These are phyloP conservation scores for Globisporangium irregulare DNA, from an alignment of 352 stramenopile genomes.

Conservation along the genomic window DNA sequence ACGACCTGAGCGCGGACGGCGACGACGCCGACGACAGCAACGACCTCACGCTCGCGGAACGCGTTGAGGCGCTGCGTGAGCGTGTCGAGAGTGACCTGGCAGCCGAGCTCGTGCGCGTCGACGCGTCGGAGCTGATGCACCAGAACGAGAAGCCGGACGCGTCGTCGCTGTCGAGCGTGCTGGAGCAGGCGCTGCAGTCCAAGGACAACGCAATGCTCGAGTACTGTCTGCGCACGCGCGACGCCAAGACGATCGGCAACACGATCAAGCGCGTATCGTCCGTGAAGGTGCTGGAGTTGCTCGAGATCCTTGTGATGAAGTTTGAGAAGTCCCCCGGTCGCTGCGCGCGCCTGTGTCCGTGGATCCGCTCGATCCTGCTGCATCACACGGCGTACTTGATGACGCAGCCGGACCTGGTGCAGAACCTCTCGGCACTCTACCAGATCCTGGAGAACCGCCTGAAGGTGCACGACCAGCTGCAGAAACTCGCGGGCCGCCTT, in stretches of 20 bases:
- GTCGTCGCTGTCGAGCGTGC: slow-evolving; percentile 75
- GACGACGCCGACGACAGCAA: slow-evolving; percentile 32
- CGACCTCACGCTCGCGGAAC: slow-evolving; percentile 71
- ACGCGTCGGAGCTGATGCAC: slow-evolving; percentile 29
- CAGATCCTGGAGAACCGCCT: slow-evolving; percentile 81
- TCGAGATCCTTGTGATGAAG: slow-evolving; percentile 81
- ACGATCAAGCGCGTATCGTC: slow-evolving; percentile 76
- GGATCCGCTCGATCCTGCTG: slow-evolving; percentile 77
- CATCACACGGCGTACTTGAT: slow-evolving; percentile 86
- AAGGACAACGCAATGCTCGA: slow-evolving; percentile 87
- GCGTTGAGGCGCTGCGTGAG: slow-evolving; percentile 72
- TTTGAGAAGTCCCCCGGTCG: slow-evolving; percentile 79
- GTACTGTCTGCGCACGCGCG: slow-evolving; percentile 75
- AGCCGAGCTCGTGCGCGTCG: slow-evolving; percentile 50
- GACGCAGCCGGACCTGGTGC: slow-evolving; percentile 78
- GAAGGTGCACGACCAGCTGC: slow-evolving; percentile 77
- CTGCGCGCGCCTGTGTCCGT: slow-evolving; percentile 74
- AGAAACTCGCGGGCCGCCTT: slow-evolving; percentile 80
- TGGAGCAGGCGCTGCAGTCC: slow-evolving; percentile 82
- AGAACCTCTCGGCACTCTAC: slow-evolving; percentile 79
- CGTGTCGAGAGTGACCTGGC: slow-evolving; percentile 71
- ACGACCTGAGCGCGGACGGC: slow-evolving; percentile 41
- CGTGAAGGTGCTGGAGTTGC: slow-evolving; percentile 70
- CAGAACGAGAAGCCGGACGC: slow-evolving; percentile 61
- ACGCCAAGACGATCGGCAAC: slow-evolving; percentile 69